These are phyloP conservation scores for Fusarium tupiense DNA, from an alignment of 2,329 filamentous ascomycete species.

Conservation along the genomic window DNA sequence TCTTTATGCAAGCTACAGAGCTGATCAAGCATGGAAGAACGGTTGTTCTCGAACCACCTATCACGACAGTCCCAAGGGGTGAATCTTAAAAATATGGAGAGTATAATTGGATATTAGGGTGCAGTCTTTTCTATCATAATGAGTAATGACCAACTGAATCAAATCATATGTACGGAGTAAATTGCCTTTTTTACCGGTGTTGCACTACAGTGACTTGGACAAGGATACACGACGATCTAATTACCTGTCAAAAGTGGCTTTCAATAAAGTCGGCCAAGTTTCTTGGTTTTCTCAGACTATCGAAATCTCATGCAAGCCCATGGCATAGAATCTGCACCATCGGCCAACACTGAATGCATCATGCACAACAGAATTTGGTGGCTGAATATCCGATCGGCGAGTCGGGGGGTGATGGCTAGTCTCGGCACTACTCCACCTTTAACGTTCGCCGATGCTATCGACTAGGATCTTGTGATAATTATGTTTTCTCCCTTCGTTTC, in stretches of 20 bases:
- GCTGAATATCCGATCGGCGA: conserved; percentile 6
- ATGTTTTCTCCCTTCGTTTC: neutral
- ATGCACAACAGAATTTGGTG: neutral
- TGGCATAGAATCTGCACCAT: neutral
- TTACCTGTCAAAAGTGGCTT: neutral
- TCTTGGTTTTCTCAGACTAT: neutral
- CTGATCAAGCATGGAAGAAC: conserved; percentile 38
- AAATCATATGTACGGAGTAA: neutral
- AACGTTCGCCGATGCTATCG: conserved; percentile 10
- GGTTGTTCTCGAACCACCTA: conserved; percentile 22
- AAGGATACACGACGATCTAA: neutral
- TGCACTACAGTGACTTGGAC: neutral
- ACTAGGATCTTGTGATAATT: neutral
- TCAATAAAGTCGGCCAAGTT: neutral
- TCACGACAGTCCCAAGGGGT: conserved; percentile 5
- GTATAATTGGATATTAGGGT: neutral
- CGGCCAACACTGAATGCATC: neutral
- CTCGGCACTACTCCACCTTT: neutral
- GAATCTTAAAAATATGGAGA: neutral
- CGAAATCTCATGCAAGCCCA: neutral
- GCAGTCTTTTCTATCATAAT: neutral
- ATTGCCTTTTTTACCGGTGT: neutral
- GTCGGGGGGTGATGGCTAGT: neutral
- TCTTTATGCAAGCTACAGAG: conserved; percentile 51
- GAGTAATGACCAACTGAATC: conserved; percentile 7